These are phyloP conservation scores for Penicillium argentinense DNA, from an alignment of 495 filamentous ascomycete genomes.

Conservation along the genomic window DNA sequence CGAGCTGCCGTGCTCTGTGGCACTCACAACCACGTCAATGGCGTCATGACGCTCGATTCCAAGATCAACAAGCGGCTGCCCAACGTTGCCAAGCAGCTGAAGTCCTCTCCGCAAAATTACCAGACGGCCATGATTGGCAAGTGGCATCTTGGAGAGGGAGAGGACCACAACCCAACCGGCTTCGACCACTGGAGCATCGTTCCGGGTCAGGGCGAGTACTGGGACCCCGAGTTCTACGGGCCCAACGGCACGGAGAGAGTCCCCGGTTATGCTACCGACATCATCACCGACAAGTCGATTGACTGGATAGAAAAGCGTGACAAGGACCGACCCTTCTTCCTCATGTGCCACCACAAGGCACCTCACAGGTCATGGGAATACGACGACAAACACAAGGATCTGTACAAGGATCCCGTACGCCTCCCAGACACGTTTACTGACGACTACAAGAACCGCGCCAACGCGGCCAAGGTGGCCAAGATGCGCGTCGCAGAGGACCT, in stretches of 20 bases:
- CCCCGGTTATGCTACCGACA: constrained; percentile 42
- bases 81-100: constrained; percentile 45
- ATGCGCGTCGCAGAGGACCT: constrained; percentile 44
- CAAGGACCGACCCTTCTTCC: constrained; percentile 38
- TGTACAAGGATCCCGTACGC: constrained; percentile 37
- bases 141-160: constrained; percentile 46
- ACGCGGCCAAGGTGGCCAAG: constrained; percentile 37
- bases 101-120: constrained; percentile 37
- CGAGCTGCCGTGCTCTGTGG: constrained; percentile 44
- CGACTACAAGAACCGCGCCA: constrained; percentile 46
- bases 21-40: constrained; percentile 47
- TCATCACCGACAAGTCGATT: constrained; percentile 42
- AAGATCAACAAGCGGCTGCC: constrained; percentile 43
- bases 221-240: constrained; percentile 40
- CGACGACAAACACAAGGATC: constrained; percentile 34
- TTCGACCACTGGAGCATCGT: constrained; percentile 44
- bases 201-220: constrained; percentile 43
- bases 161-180: constrained; percentile 37
- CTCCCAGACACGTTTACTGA: constrained; percentile 46
- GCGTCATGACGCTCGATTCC: constrained; percentile 39
- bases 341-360: constrained; percentile 52
- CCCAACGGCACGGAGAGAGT: constrained; percentile 20
- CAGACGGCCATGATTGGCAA: constrained; percentile 47
- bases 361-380: constrained; percentile 47
- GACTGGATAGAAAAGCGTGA: constrained; percentile 33